Conservation (phyloP, 345 rosid genomes). For the Excoecaria agallocha region DNA sequence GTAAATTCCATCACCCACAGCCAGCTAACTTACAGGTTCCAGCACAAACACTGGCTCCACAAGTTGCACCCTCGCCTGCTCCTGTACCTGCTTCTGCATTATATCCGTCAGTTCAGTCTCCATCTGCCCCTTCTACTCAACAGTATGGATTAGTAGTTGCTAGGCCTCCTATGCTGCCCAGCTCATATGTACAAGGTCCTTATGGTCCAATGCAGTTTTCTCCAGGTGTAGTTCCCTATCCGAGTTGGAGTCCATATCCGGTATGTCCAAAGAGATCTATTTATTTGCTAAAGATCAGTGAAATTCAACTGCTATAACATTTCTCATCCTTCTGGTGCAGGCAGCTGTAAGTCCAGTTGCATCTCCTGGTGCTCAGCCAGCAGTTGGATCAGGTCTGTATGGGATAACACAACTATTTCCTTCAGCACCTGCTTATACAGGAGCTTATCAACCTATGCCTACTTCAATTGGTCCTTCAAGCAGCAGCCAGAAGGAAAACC, state of each 20-base stretch:
- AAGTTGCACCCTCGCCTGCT: slow-evolving; percentile 44
- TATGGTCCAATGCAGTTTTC: slow-evolving; percentile 73
- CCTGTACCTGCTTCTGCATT: slow-evolving; percentile 53
- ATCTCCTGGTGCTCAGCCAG: slow-evolving; percentile 55
- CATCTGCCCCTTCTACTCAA: slow-evolving; percentile 55
- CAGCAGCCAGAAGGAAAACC: slow-evolving; percentile 52
- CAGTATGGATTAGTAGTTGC: slow-evolving; percentile 71
- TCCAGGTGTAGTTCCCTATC: slow-evolving; percentile 64
- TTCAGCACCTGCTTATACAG: slow-evolving; percentile 58
- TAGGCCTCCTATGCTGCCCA: slow-evolving; percentile 68
- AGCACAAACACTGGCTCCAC: slow-evolving; percentile 47
- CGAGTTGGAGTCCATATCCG: slow-evolving; percentile 71
- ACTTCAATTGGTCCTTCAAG: slow-evolving; percentile 49
- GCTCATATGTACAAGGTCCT: slow-evolving; percentile 66
- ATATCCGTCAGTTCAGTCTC: slow-evolving; percentile 61
- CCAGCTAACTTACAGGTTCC: slow-evolving; percentile 51
- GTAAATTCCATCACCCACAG: slow-evolving; percentile 87
- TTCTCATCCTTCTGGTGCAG: slow-evolving; percentile 33
- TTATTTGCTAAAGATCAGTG: neutral
- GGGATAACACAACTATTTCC: slow-evolving; percentile 59
- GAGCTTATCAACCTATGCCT: slow-evolving; percentile 51
- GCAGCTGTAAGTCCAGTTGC: slow-evolving; percentile 51
- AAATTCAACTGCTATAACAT: neutral
- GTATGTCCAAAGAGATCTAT: slow-evolving; percentile 35
- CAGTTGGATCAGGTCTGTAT: slow-evolving; percentile 53